Base-by-base conservation (phyloP, 2,329 filamentous ascomycete genomes). In the Helotiales sp. region DNA sequence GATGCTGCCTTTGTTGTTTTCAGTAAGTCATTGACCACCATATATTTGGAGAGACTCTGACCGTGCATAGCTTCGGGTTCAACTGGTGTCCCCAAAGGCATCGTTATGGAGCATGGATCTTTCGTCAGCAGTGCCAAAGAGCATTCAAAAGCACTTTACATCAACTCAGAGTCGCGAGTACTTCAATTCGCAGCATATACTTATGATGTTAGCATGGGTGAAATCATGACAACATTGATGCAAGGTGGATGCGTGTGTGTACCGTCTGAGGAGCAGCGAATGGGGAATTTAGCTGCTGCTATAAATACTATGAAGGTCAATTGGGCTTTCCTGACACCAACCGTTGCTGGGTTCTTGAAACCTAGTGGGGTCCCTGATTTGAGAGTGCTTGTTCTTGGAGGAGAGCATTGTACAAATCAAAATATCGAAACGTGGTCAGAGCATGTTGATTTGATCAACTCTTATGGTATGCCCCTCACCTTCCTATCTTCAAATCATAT, bases 381-480 rank as follows among this genome's bases (percentile, higher is more conserved):
- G 17, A 59, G 68, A 34, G 63, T 52, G 17, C 43, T 74, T n/a
- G 45, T 60, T 6, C 45, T 73, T 2, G 71, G 71, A 13, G 73
- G 73, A 1, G 73, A 74, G 60, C 50, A 65, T 17, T 45, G 15
- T 15, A 28, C 96, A 47, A 50, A 85, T 85, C 80, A 86, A 24
- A 76, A 80, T 65, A 72, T 81, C 55, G 72, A 75, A 6, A 77
- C 71, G 3, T 82, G 80, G 80, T 75, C 77, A 13, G 40, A 68
- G 61, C 45, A 74, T 34, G 76, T 75, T 66, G 75, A 78, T 7
- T 73, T 82, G 40, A 66, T 80, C 59, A 81, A 82, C 74, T 78
- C 75, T 15, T 32, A 37, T 22, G 26, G 52, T 57, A 59, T 26
- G 57, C 47, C 26, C 61, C 47, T 11, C n/a, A 5, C 6, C 6